Evolutionary conservation across 768 basidiomycete genomes (phyloP).

Genomic region (Auricularia sp.): DNA sequence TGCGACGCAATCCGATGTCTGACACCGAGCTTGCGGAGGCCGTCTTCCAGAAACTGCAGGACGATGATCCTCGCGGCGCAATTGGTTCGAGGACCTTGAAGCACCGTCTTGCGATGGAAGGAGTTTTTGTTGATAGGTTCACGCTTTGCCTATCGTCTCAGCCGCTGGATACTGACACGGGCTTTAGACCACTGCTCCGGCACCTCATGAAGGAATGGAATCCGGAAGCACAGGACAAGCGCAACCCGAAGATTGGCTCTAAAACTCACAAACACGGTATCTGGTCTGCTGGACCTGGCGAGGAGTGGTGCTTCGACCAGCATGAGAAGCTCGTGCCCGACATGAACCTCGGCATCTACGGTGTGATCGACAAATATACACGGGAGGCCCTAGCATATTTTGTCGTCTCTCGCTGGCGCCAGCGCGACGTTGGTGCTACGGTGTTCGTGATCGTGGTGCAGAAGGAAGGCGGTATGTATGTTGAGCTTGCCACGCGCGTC

Average conservation of each 20-base stretch:
- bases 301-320: background rate
- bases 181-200: no score
- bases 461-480: background rate
- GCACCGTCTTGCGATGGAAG: no score
- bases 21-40: constrained; percentile 8
- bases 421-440: background rate
- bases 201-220: no score
- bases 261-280: background rate
- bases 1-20: constrained; percentile 1
- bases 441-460: background rate
- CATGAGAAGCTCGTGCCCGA: background rate
- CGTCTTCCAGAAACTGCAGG: constrained; percentile 7
- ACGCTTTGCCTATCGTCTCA: no score
- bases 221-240: background rate
- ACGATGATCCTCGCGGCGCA: background rate
- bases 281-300: background rate
- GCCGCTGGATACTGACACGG: no score
- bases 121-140: no score
- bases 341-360: background rate
- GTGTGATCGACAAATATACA: background rate
- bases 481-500: background rate
- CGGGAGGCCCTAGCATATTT: background rate
- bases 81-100: no score
- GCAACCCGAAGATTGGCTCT: no score
- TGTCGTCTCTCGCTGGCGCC: background rate